Base-by-base conservation (phyloP, 148 eudicot genomes). In the Rhododendron williamsianum region DNA sequence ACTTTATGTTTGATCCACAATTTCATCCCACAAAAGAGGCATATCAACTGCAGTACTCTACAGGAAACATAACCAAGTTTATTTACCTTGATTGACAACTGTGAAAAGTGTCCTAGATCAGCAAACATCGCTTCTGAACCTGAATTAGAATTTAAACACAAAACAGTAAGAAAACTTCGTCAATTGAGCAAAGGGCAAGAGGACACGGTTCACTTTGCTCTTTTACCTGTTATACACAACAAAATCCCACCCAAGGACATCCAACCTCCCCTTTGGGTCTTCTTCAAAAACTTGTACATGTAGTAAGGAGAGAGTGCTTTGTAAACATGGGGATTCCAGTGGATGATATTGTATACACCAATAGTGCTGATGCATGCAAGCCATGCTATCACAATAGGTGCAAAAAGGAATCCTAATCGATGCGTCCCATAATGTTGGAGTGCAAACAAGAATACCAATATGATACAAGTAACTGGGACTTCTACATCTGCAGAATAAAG, bases 71-170 rank as follows among this genome's bases (percentile, higher is more conserved):
- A 12, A 71, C 15, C 46, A 71, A 79, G 12, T 85, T 35, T 48
- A 46, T 52, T 81, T 90, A 93, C 99, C 99, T 97, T 88, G 88
- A 97, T 97, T 78, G 99, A 97, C 85, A 93, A 83, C 88, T 97
- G 99, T 0, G 98, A 93, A 83, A 97, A 97, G 90, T 97, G 99
- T 21, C 99, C 99, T 82, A 97, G 98, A 92, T 97, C 99, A 84
- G 99, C 99, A 88, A 91, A 97, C 99, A 97, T 97, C 21, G 99
- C 99, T 86, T 97, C 99, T 9, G 98, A 95, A 85, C 99, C 99
- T 95, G 95, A 77, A 49, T 51, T 16, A 27, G 19, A 38, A 80
- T 58, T 9, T 72, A 69, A 23, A 38, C 9, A 45, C 15, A 43
- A 82, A 30, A 60, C 15, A 7, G 18, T 60, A 18, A 78, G 33